phyloP scores from a whole-genome alignment of 495 filamentous ascomycete species.

The Cetradonia linearis region DNA sequence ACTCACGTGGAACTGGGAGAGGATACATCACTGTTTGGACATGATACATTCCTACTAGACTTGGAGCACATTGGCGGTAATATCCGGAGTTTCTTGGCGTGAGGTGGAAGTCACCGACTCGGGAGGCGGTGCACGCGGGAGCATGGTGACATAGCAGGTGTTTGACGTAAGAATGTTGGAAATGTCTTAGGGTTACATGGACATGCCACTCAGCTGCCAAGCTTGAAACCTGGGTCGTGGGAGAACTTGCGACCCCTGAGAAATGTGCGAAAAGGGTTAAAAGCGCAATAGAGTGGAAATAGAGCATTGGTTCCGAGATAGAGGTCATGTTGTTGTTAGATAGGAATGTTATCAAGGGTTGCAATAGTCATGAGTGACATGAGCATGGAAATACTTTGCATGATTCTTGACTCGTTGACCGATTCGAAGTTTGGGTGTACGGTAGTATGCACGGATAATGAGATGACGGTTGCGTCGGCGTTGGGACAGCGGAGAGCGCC shows the following conservation, averaged over 20 bases:
- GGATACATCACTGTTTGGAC: slow-evolving; percentile 84
- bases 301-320: not conserved
- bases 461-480: not conserved
- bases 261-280: not conserved
- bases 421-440: not conserved
- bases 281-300: not conserved
- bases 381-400: not conserved
- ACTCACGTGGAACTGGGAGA: slow-evolving; percentile 85
- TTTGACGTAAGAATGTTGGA: not conserved
- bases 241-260: not conserved
- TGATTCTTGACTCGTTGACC: not conserved
- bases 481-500: not conserved
- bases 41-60: slow-evolving; percentile 94
- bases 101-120: not conserved
- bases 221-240: not conserved
- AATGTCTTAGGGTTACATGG: not conserved
- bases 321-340: not conserved
- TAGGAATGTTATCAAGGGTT: not conserved
- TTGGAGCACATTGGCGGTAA: slow-evolving; percentile 81
- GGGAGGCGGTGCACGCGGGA: not conserved
- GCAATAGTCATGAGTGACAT: not conserved
- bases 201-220: not conserved
- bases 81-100: slow-evolving; percentile 66
- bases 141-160: not conserved
- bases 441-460: not conserved